Conservation (phyloP, 495 filamentous ascomycete genomes). For the Clavariopsis aquatica region DNA sequence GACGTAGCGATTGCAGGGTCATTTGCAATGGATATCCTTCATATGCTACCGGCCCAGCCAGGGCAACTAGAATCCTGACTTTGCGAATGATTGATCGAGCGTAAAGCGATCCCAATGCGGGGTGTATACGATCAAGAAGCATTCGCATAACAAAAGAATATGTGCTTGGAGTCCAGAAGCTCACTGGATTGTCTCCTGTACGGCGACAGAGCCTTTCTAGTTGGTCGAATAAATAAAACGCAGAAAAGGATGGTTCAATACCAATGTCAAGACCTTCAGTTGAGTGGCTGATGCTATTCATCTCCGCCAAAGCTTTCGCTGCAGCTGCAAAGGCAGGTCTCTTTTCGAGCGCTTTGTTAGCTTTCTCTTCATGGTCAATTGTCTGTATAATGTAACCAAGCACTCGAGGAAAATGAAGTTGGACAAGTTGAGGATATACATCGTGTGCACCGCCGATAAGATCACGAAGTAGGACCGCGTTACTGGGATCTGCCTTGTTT, state of each 20-base stretch:
- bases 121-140: slow-evolving; percentile 76
- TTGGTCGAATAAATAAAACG: slow-evolving; percentile 70
- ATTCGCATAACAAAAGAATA: slow-evolving; percentile 74
- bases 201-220: slow-evolving; percentile 74
- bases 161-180: slow-evolving; percentile 75
- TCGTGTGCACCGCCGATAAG: slow-evolving; percentile 61
- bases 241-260: slow-evolving; percentile 84
- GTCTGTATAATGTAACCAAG: slow-evolving; percentile 69
- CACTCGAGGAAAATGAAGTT: slow-evolving; percentile 71
- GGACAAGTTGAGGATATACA: slow-evolving; percentile 59
- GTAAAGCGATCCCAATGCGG: slow-evolving; percentile 84
- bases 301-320: slow-evolving; percentile 62
- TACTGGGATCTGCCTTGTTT: slow-evolving; percentile 49
- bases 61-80: slow-evolving; percentile 74
- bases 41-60: slow-evolving; percentile 70
- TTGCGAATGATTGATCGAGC: slow-evolving; percentile 84
- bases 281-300: slow-evolving; percentile 65
- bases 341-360: slow-evolving; percentile 72
- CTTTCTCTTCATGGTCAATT: slow-evolving; percentile 71
- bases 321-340: slow-evolving; percentile 60
- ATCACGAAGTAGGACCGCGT: slow-evolving; percentile 67
- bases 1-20: slow-evolving; percentile 76
- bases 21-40: slow-evolving; percentile 88
- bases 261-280: slow-evolving; percentile 62
- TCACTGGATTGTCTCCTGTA: slow-evolving; percentile 61